These are phyloP conservation scores for Punica granatum DNA, from an alignment of 345 rosid species.

Conservation along the genomic window DNA sequence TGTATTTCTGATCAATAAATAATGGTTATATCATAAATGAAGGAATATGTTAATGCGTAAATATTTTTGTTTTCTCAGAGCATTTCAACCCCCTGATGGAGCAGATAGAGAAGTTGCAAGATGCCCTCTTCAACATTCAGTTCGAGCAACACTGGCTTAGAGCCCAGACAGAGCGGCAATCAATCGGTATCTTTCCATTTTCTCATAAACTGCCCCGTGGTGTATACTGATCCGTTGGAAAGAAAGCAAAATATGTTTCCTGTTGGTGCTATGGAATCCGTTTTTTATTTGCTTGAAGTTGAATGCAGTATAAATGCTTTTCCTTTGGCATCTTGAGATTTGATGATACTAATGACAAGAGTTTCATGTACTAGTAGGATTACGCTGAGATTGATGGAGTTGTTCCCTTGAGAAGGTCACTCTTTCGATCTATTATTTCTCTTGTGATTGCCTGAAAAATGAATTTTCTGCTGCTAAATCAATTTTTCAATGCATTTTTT, in stretches of 20 bases:
- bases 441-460: too few relatives aligned
- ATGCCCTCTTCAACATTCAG: conserved; percentile 63
- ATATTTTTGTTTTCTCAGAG: conserved; percentile 31
- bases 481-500: too few relatives aligned
- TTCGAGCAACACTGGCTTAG: conserved; percentile 77
- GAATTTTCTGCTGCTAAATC: too few relatives aligned
- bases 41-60: not conserved
- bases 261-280: not conserved
- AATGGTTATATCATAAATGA: not conserved
- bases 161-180: conserved; percentile 73
- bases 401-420: not conserved
- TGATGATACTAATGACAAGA: not conserved
- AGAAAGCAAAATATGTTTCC: not conserved
- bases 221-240: not conserved
- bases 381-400: not conserved
- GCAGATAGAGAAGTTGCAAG: conserved; percentile 54
- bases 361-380: too few relatives aligned
- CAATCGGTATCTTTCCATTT: conserved; percentile 41
- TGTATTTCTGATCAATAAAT: conserved; percentile 7
- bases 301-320: not conserved
- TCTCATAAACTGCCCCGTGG: not conserved
- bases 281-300: not conserved
- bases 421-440: not conserved
- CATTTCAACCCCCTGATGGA: conserved; percentile 59
- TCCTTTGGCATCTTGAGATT: not conserved